phyloP scores from a whole-genome alignment of 192 early-diverging fungal species.

The Anaeromyces robustus region DNA sequence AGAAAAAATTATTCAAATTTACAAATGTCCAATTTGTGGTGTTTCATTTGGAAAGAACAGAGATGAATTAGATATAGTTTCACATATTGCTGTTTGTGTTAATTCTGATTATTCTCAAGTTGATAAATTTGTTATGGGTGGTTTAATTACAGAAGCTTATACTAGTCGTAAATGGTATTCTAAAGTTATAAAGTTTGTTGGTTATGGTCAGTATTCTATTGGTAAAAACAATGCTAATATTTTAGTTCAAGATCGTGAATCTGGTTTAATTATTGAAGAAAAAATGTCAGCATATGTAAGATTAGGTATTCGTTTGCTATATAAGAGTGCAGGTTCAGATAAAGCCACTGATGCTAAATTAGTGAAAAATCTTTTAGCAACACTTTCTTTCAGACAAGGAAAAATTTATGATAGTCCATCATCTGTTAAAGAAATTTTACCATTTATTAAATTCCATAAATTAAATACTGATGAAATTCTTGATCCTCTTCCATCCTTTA shows the following conservation, averaged over 20 bases:
- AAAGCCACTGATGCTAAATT: conserved; percentile 12
- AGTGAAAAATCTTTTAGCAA: conserved; percentile 24
- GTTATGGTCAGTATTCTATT: conserved; percentile 40
- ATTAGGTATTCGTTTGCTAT: conserved; percentile 62
- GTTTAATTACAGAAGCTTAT: conserved; percentile 59
- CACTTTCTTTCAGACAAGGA: conserved; percentile 51
- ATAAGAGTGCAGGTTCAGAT: conserved; percentile 32
- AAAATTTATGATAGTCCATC: conserved; percentile 46
- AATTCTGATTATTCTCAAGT: conserved; percentile 48
- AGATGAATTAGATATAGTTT: conserved; percentile 53
- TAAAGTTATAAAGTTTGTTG: conserved; percentile 42
- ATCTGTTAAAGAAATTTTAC: conserved; percentile 42
- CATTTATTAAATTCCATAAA: conserved; percentile 57
- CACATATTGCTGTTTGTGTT: conserved; percentile 57
- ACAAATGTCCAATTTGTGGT: conserved; percentile 55
- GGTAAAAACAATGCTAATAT: conserved; percentile 57
- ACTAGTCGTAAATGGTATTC: conserved; percentile 55
- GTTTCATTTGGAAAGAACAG: conserved; percentile 21
- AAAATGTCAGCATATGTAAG: conserved; percentile 62
- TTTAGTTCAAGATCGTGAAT: conserved; percentile 53
- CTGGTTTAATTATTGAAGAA: conserved; percentile 56
- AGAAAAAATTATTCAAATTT: conserved; percentile 47
- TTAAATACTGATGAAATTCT: conserved; percentile 49
- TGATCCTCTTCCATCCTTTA: conserved; percentile 47
- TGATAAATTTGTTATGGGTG: conserved; percentile 54